Evolutionary conservation across 2,329 filamentous ascomycete genomes (phyloP).

Genomic region (Ceratocystis eucalypticola): DNA sequence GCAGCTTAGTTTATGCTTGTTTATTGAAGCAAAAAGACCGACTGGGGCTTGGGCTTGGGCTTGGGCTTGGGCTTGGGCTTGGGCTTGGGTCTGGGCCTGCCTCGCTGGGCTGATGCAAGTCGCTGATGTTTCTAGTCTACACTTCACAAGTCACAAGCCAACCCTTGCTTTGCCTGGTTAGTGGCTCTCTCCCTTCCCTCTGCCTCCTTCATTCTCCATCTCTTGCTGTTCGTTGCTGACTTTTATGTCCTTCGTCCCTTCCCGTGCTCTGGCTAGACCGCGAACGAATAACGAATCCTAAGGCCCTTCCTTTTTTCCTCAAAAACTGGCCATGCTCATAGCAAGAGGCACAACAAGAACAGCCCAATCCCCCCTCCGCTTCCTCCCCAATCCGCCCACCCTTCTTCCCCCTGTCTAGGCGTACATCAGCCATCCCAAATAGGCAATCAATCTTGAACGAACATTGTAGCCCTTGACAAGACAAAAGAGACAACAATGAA

Average conservation of each 20-base stretch:
- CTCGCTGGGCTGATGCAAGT: neutral
- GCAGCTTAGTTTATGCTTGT: neutral
- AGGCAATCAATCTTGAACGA: slow-evolving; percentile 14
- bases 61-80: too few species aligned
- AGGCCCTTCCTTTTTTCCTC: neutral
- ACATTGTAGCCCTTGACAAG: slow-evolving; percentile 6
- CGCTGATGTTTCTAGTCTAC: neutral
- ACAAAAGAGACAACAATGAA: slow-evolving; percentile 2
- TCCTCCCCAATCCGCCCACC: neutral
- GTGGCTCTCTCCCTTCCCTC: neutral
- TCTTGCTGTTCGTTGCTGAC: neutral
- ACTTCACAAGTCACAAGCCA: neutral
- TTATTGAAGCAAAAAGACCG: too few species aligned
- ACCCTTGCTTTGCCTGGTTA: neutral
- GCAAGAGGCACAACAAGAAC: neutral
- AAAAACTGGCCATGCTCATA: neutral
- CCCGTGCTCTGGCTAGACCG: neutral
- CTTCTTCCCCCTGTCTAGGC: neutral
- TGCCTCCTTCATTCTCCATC: neutral
- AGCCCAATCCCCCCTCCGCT: neutral
- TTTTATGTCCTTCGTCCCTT: neutral
- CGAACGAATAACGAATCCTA: neutral
- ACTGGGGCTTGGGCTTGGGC: too few species aligned
- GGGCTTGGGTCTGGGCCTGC: too few species aligned
- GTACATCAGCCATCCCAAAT: slow-evolving; percentile 7